Base-by-base conservation (phyloP, 108 stramenopile genomes). In the Cyclotella cryptica region DNA sequence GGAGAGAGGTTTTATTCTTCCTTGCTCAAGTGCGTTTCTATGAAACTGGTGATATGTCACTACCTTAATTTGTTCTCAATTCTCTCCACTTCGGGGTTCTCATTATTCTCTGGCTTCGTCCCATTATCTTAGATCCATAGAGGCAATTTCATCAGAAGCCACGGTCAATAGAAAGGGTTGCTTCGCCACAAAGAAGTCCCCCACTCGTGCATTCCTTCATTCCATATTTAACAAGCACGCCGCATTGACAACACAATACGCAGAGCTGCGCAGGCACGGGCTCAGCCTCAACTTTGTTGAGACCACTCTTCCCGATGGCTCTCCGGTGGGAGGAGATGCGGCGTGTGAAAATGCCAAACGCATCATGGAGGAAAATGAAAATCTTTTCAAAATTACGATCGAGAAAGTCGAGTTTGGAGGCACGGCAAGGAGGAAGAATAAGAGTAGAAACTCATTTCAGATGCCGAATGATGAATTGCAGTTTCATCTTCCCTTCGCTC, bases 1-100 rank as follows among this genome's bases (percentile, higher is more conserved):
- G 91, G 90, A 10, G 92, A 91, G 69, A 44, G 78, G 63, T 80
- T 96, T 54, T 96, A 88, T 87, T 27, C 88, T 5, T 78, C 90
- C 19, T 62, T 96, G 27, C 83, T 96, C 43, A 92, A 93, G 88
- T 89, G 62, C 59, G 86, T 88, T 24, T 59, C 43, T 47, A 6
- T 24, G 9, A 40, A 58, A 6, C 6, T 57, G 9, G 21, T 42
- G 29, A 22, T 42, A 41, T 55, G 52, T 44, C 35, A 22, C 7
- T 42, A 9, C 22, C 35, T 55, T 26, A 6, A 3, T n/a, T n/a
- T n/a, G n/a, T n/a, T n/a, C n/a, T n/a, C n/a, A n/a, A n/a, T n/a
- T n/a, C n/a, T n/a, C n/a, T n/a, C n/a, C n/a, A n/a, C n/a, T n/a
- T n/a, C n/a, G n/a, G n/a, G n/a, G 12, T 65, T 3, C 44, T 64